Conservation (phyloP, 1,139 yeast genomes). For the Taiozyma sp. region DNA sequence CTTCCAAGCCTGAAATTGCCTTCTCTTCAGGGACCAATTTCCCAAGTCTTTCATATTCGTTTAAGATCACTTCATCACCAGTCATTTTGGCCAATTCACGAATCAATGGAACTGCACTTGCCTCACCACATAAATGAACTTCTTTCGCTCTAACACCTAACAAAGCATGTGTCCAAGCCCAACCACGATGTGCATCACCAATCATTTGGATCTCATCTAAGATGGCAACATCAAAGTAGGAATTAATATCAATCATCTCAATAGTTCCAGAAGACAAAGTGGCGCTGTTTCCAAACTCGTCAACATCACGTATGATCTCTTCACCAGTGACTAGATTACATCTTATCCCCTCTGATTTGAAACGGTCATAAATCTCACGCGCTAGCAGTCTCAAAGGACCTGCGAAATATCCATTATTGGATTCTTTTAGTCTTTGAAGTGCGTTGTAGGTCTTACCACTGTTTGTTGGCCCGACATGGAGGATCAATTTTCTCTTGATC, state of each 20-base stretch:
- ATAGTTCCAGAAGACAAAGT: slow-evolving; percentile 82
- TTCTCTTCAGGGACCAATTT: slow-evolving; percentile 50
- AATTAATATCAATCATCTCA: slow-evolving; percentile 77
- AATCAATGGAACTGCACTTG: slow-evolving; percentile 66
- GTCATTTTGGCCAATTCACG: slow-evolving; percentile 53
- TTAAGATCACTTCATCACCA: slow-evolving; percentile 73
- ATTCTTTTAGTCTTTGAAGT: slow-evolving; percentile 55
- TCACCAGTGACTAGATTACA: slow-evolving; percentile 94
- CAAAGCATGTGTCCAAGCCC: slow-evolving; percentile 93
- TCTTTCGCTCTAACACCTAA: slow-evolving; percentile 84
- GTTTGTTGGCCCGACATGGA: slow-evolving; percentile 98
- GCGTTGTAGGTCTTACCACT: slow-evolving; percentile 95
- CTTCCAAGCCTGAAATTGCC: slow-evolving; percentile 30
- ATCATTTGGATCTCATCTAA: slow-evolving; percentile 97
- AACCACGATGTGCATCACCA: slow-evolving; percentile 72
- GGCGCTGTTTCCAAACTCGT: slow-evolving; percentile 64
- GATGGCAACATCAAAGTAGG: slow-evolving; percentile 77
- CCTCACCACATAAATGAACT: slow-evolving; percentile 91
- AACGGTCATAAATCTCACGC: slow-evolving; percentile 81
- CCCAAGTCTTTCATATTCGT: slow-evolving; percentile 70
- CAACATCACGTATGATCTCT: slow-evolving; percentile 70
- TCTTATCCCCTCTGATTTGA: slow-evolving; percentile 54
- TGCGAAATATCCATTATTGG: slow-evolving; percentile 85
- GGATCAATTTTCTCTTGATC: slow-evolving; percentile 66
- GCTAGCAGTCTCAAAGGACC: slow-evolving; percentile 92